These are phyloP conservation scores for Hymenoscyphus repandus DNA, from an alignment of 2,329 filamentous ascomycete genomes.

Conservation along the genomic window DNA sequence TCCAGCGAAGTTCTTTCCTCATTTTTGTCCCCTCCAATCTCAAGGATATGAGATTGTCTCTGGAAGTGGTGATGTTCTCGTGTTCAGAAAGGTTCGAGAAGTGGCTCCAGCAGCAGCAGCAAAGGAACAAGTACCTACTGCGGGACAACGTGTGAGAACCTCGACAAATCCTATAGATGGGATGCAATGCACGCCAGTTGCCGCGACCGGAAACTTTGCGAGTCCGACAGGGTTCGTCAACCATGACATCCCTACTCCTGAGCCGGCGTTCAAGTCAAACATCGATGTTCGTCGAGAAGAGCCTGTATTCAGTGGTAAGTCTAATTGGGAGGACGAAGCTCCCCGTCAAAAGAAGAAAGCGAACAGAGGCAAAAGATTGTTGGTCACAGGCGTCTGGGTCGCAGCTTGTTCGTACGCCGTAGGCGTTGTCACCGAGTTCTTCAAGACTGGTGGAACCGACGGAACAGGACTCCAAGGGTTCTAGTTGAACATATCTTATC, in stretches of 20 bases:
- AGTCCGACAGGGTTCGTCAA: constrained; percentile 63
- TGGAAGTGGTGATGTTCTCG: constrained; percentile 55
- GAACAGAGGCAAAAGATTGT: constrained; percentile 41
- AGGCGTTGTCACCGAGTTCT: constrained; percentile 54
- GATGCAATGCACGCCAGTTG: constrained; percentile 29
- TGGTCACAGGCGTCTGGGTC: constrained; percentile 49
- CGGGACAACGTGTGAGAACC: constrained; percentile 33
- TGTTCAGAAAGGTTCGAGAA: constrained; percentile 57
- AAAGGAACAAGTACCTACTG: not conserved
- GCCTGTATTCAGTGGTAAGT: constrained; percentile 41
- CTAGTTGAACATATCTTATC: no score
- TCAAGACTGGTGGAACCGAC: constrained; percentile 43
- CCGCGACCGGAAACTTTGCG: constrained; percentile 52
- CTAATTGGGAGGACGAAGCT: constrained; percentile 26
- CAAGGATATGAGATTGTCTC: constrained; percentile 64
- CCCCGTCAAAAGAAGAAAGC: constrained; percentile 32
- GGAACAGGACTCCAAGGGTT: constrained; percentile 22
- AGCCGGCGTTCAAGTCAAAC: constrained; percentile 34
- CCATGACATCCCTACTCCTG: constrained; percentile 39
- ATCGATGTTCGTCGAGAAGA: constrained; percentile 43
- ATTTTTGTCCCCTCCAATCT: constrained; percentile 52
- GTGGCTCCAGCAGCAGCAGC: constrained; percentile 10
- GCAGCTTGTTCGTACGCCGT: constrained; percentile 52
- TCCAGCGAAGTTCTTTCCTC: constrained; percentile 59
- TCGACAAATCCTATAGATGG: constrained; percentile 51